phyloP scores from a whole-genome alignment of 345 rosid genomes.

The Raphanus raphanistrum region DNA sequence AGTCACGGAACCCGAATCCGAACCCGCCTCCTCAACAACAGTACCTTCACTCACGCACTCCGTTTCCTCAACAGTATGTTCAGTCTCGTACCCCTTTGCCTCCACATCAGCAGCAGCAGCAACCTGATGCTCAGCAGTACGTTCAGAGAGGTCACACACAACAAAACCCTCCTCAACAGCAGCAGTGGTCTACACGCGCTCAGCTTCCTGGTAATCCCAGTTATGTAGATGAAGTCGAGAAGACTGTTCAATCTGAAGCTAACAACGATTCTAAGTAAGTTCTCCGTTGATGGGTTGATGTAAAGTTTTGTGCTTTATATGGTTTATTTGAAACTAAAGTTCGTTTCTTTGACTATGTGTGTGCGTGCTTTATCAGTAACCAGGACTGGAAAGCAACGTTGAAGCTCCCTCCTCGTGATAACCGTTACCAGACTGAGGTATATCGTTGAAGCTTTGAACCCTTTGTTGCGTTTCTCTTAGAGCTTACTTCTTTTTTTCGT shows the following conservation, averaged over 20 bases:
- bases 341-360: background rate
- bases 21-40: conserved; percentile 34
- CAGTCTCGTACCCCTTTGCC: conserved; percentile 30
- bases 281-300: background rate
- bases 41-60: conserved; percentile 38
- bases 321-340: background rate
- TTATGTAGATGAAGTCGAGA: conserved; percentile 73
- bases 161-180: conserved; percentile 22
- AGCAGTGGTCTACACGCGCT: conserved; percentile 59
- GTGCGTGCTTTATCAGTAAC: conserved; percentile 43
- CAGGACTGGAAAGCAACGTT: conserved; percentile 92
- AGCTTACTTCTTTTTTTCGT: background rate
- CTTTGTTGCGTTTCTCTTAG: conserved; percentile 12
- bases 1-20: conserved; percentile 37
- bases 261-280: conserved; percentile 63
- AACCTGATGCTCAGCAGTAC: conserved; percentile 28
- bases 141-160: conserved; percentile 32
- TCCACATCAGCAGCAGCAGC: background rate
- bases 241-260: conserved; percentile 90
- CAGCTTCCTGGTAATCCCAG: conserved; percentile 42
- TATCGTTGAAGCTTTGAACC: background rate
- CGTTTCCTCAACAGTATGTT: conserved; percentile 46
- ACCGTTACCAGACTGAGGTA: conserved; percentile 90
- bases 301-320: background rate
- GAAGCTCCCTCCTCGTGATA: conserved; percentile 72